Conservation (phyloP, 2,329 filamentous ascomycete genomes). For the Coniochaeta ligniaria region DNA sequence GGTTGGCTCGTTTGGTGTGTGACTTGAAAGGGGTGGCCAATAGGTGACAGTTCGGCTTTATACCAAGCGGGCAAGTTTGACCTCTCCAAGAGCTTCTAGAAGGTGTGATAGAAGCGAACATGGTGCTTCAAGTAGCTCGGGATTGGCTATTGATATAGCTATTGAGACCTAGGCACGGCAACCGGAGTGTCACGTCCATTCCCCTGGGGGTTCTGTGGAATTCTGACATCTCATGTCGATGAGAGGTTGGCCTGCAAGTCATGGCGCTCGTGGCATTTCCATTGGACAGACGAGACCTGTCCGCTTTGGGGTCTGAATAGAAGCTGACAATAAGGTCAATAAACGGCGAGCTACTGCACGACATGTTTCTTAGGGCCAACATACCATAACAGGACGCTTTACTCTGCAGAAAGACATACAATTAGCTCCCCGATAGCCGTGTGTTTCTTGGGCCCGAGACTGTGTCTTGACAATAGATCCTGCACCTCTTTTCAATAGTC, state of each 20-base stretch:
- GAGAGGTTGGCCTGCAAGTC: background rate
- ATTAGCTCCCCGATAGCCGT: background rate
- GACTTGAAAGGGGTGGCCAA: background rate
- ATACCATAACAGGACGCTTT: background rate
- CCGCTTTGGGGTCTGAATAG: slow-evolving; percentile 2
- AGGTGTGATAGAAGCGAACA: background rate
- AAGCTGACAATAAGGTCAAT: background rate
- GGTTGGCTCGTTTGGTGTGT: background rate
- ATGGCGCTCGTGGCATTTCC: background rate
- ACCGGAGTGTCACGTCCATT: background rate
- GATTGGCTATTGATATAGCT: background rate
- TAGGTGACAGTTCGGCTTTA: background rate
- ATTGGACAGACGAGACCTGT: background rate
- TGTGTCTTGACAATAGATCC: background rate
- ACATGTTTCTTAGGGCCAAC: background rate
- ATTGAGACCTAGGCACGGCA: background rate
- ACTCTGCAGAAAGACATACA: background rate
- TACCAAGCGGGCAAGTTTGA: background rate
- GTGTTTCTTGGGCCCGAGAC: background rate
- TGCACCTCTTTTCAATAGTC: background rate
- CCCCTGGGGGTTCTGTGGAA: background rate
- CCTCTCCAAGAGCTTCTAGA: background rate
- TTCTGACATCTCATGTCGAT: background rate
- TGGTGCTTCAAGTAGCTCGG: background rate
- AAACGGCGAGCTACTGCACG: background rate